Evolutionary conservation across 2,329 filamentous ascomycete genomes (phyloP).

Genomic region (Cercospora brassicicola): DNA sequence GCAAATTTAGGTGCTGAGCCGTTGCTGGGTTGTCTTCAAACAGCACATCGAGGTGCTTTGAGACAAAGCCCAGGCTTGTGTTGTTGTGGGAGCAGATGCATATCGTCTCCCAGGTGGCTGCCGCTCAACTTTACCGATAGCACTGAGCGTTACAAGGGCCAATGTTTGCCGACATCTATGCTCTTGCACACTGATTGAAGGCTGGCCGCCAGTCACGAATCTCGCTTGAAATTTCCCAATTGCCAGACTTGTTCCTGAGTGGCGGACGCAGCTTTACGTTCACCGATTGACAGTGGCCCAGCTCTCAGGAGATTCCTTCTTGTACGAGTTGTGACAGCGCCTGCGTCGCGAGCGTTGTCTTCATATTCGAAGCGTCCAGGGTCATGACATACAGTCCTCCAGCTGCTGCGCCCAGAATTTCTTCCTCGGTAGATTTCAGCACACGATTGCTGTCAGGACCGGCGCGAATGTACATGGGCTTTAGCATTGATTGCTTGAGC

Average conservation of each 20-base stretch:
- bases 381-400: background rate
- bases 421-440: background rate
- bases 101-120: background rate
- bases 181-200: no score
- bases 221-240: background rate
- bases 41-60: background rate
- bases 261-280: background rate
- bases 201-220: no score
- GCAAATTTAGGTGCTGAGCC: background rate
- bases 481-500: background rate
- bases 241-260: background rate
- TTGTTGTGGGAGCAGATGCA: background rate
- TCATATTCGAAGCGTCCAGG: background rate
- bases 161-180: no score
- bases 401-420: background rate
- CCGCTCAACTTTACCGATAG: background rate
- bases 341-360: background rate
- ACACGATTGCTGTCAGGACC: background rate
- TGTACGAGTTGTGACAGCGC: constrained; percentile 1
- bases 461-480: background rate
- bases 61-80: background rate
- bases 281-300: background rate
- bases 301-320: background rate
- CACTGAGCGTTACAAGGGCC: no score
- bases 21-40: background rate